These are phyloP conservation scores for Venturia asperata DNA, from an alignment of 2,329 filamentous ascomycete genomes.

Conservation along the genomic window DNA sequence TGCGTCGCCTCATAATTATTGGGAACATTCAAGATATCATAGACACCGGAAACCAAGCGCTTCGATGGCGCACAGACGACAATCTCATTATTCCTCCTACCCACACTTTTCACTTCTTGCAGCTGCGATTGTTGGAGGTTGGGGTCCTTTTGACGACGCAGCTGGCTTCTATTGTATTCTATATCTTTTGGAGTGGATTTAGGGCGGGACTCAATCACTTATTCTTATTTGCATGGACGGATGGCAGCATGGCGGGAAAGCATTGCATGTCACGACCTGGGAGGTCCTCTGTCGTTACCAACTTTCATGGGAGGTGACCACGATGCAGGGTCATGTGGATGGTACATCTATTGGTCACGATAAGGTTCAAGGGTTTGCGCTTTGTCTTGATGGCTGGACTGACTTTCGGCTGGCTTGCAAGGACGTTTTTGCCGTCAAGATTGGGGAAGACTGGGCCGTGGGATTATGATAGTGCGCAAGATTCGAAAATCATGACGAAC, in stretches of 20 bases:
- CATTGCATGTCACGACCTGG: constrained; percentile 1
- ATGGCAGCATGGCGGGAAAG: background rate
- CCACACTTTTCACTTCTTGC: background rate
- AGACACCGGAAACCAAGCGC: background rate
- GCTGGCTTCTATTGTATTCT: constrained; percentile 7
- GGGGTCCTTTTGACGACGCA: background rate
- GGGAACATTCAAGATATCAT: constrained; percentile 12
- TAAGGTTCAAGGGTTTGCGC: background rate
- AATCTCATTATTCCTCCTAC: background rate
- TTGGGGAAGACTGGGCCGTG: background rate
- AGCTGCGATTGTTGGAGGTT: background rate
- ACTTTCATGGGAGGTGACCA: background rate
- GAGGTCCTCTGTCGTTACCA: background rate
- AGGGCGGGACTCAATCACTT: constrained; percentile 2
- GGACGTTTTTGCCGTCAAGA: background rate
- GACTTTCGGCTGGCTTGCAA: background rate
- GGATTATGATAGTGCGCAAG: background rate
- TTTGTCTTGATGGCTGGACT: background rate
- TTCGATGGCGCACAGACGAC: constrained; percentile 6
- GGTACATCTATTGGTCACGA: background rate
- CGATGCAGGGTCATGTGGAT: background rate
- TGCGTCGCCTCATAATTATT: background rate
- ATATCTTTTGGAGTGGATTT: background rate
- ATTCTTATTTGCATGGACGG: constrained; percentile 7
- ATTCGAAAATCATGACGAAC: background rate